Percentiles rank a stretch among this genome's conserved stretches.
phyloP scores from a whole-genome alignment of 2,329 filamentous ascomycete genomes.

The Ophiostoma montium region DNA sequence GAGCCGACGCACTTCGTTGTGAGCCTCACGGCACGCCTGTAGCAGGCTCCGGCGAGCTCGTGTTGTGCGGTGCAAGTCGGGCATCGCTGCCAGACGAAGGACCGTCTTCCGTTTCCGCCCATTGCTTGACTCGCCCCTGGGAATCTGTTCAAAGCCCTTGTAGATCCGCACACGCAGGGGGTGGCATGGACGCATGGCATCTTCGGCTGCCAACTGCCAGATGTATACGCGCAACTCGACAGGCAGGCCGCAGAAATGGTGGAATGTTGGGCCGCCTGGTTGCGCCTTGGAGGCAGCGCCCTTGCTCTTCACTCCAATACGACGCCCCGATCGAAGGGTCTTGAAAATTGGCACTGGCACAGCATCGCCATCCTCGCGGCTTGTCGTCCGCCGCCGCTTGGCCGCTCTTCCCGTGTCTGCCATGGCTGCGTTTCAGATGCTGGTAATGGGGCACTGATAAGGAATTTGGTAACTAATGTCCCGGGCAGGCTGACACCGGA shows the following conservation, averaged over 20 bases:
- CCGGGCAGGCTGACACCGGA: too few species aligned
- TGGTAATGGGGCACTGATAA: too few species aligned
- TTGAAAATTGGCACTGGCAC: neutral
- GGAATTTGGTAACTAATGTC: too few species aligned
- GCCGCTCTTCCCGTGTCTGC: neutral
- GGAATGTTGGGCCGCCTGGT: neutral
- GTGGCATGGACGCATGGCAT: conserved; percentile 4
- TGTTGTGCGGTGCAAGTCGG: conserved; percentile 9
- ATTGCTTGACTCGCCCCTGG: neutral
- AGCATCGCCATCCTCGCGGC: neutral
- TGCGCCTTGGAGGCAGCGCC: neutral
- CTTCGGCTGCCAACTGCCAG: conserved; percentile 8
- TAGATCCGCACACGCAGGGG: conserved; percentile 13
- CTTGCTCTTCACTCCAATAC: neutral
- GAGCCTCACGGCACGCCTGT: conserved; percentile 9
- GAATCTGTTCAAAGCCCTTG: conserved; percentile 6
- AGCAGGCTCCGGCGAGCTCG: conserved; percentile 7
- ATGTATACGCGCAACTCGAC: conserved; percentile 11
- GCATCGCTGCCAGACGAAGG: conserved; percentile 10
- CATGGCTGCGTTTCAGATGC: neutral
- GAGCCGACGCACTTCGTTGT: conserved; percentile 6
- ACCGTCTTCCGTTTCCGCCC: neutral
- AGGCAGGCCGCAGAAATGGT: conserved; percentile 8
- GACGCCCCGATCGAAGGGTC: neutral
- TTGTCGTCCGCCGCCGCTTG: neutral